These are phyloP conservation scores for Cyclotella cryptica DNA, from an alignment of 108 stramenopile species.

Conservation along the genomic window DNA sequence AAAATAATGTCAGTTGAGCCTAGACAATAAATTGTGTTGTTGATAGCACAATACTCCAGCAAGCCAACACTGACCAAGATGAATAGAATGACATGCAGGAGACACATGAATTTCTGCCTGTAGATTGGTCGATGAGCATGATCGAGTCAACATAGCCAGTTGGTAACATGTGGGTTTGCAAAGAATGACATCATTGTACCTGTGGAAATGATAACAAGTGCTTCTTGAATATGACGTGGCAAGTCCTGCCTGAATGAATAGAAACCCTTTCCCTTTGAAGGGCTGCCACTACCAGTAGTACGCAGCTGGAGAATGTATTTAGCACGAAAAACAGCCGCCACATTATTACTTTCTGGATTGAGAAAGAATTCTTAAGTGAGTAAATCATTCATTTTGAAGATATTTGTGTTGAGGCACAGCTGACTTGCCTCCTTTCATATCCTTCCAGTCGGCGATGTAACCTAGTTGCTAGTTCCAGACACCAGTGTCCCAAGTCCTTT, in stretches of 20 bases:
- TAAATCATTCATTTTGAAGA: too few relatives aligned
- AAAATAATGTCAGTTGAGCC: too few relatives aligned
- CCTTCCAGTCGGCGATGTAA: background rate
- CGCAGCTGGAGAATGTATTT: background rate
- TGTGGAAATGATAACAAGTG: constrained; percentile 13
- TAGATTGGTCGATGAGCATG: constrained; percentile 12
- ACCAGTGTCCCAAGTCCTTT: constrained; percentile 19
- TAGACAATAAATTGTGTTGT: too few relatives aligned
- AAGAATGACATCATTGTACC: constrained; percentile 4
- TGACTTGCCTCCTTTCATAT: background rate
- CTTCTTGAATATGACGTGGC: constrained; percentile 15
- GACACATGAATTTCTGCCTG: constrained; percentile 3
- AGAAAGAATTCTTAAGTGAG: too few relatives aligned
- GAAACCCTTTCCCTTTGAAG: constrained; percentile 20
- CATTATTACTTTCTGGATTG: background rate
- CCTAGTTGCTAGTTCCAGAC: constrained; percentile 16
- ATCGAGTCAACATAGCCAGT: background rate
- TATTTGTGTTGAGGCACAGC: too few relatives aligned
- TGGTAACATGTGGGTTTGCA: constrained; percentile 11
- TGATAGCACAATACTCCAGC: too few relatives aligned
- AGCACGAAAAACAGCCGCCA: background rate
- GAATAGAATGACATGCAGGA: constrained; percentile 7
- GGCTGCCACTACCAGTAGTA: background rate
- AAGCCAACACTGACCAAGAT: background rate
- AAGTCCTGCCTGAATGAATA: constrained; percentile 28